Evolutionary conservation across 1,139 yeast genomes (phyloP).

Genomic region (Yamadazyma dushanensis): DNA sequence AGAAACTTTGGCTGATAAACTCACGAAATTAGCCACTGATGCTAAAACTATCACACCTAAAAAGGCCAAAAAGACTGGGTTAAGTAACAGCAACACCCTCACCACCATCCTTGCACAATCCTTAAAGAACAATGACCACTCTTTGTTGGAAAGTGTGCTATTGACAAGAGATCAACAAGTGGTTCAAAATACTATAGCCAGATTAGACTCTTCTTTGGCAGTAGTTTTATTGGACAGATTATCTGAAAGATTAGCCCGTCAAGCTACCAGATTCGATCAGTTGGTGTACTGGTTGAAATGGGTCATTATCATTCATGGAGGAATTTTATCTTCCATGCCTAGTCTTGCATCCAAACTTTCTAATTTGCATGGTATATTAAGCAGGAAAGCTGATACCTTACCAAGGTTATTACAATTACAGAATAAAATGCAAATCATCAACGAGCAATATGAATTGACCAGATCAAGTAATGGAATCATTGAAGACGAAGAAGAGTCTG

Average conservation of each 20-base stretch:
- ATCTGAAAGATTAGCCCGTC: constrained; percentile 80
- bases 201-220: constrained; percentile 71
- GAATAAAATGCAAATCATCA: constrained; percentile 72
- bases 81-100: constrained; percentile 47
- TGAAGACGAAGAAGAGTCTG: constrained; percentile 30
- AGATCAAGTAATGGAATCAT: constrained; percentile 37
- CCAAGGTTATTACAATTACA: constrained; percentile 81
- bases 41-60: constrained; percentile 28
- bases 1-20: constrained; percentile 59
- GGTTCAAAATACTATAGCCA: constrained; percentile 69
- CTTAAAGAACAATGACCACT: constrained; percentile 67
- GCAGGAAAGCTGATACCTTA: constrained; percentile 70
- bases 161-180: constrained; percentile 71
- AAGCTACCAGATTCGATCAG: constrained; percentile 63
- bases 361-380: constrained; percentile 73
- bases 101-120: constrained; percentile 71
- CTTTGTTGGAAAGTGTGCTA: constrained; percentile 77
- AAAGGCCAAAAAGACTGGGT: constrained; percentile 22
- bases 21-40: constrained; percentile 43
- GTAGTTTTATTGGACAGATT: constrained; percentile 75
- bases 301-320: constrained; percentile 90
- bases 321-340: constrained; percentile 66
- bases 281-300: constrained; percentile 90
- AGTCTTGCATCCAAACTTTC: constrained; percentile 68
- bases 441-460: constrained; percentile 70